These are phyloP conservation scores for Plasmopara muralis DNA, from an alignment of 352 stramenopile species.

Conservation along the genomic window DNA sequence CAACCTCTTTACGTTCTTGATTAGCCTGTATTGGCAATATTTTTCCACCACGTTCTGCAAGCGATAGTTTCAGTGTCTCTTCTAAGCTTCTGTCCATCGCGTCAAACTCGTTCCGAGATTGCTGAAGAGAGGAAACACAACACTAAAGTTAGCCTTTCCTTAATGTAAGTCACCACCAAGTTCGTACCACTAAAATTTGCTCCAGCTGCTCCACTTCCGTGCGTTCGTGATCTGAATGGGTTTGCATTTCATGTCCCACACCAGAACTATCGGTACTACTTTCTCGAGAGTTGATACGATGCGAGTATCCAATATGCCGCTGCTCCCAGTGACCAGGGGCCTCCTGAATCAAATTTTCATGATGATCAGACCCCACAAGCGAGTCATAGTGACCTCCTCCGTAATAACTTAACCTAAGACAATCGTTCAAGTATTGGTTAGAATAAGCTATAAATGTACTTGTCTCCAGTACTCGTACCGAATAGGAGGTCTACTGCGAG, in stretches of 20 bases:
- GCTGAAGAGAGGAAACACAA: conserved; percentile 20
- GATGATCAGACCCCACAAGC: conserved; percentile 55
- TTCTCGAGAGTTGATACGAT: conserved; percentile 61
- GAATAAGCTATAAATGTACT: not conserved
- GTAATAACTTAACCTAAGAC: conserved; percentile 83
- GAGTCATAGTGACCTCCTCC: conserved; percentile 90
- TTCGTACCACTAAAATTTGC: conserved; percentile 53
- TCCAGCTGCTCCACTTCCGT: conserved; percentile 69
- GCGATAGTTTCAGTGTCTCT: conserved; percentile 58
- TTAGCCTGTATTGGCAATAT: conserved; percentile 14
- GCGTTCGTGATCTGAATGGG: conserved; percentile 36
- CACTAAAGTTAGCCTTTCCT: conserved; percentile 3
- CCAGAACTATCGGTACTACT: conserved; percentile 16
- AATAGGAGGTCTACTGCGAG: conserved; percentile 58
- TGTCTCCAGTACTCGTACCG: conserved; percentile 26
- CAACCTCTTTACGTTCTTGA: conserved; percentile 38
- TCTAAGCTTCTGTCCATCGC: conserved; percentile 70
- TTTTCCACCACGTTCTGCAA: conserved; percentile 39
- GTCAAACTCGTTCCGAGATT: conserved; percentile 71
- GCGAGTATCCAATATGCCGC: conserved; percentile 58
- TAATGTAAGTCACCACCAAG: not conserved
- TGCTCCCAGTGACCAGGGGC: conserved; percentile 58
- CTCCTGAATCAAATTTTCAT: conserved; percentile 52
- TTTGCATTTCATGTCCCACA: conserved; percentile 24
- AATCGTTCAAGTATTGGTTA: not conserved